Conservation (phyloP, 352 stramenopile species). For the Labyrinthula sp. region DNA sequence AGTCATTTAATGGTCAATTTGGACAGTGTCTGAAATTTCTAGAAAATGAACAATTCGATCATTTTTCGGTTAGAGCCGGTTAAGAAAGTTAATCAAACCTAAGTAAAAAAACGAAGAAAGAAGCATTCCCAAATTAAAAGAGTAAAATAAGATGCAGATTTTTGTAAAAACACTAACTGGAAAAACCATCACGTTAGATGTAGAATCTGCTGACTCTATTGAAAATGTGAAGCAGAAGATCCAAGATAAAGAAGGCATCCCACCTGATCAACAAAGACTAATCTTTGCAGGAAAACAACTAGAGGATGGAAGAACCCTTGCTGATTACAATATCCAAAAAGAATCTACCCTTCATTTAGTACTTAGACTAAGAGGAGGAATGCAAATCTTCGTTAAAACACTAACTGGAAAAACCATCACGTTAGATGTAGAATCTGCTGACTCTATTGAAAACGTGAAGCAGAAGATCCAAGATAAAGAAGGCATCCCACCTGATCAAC, state of each 20-base stretch:
- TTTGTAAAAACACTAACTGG: constrained; percentile 78
- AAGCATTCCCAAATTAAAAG: no score
- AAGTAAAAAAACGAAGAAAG: no score
- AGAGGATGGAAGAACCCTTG: constrained; percentile 70
- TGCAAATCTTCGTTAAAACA: constrained; percentile 91
- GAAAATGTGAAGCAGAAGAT: constrained; percentile 99
- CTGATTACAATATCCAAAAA: constrained; percentile 78
- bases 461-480: constrained; percentile 99
- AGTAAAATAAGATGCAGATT: constrained; percentile 56
- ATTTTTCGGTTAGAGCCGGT: no score
- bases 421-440: constrained; percentile 91
- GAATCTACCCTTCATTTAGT: constrained; percentile 35
- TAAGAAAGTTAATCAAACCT: no score
- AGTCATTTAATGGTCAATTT: no score
- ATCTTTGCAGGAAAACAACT: constrained; percentile 99
- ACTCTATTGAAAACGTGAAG: constrained; percentile 99
- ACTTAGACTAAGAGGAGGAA: constrained; percentile 41
- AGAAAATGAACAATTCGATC: no score
- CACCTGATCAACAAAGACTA: constrained; percentile 95
- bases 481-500: constrained; percentile 96
- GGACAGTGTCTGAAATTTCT: no score
- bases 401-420: constrained; percentile 98
- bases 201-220: constrained; percentile 96
- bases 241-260: constrained; percentile 99
- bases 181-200: constrained; percentile 99